These are phyloP conservation scores for Rhododendron vialii DNA, from an alignment of 148 eudicot species.

Conservation along the genomic window DNA sequence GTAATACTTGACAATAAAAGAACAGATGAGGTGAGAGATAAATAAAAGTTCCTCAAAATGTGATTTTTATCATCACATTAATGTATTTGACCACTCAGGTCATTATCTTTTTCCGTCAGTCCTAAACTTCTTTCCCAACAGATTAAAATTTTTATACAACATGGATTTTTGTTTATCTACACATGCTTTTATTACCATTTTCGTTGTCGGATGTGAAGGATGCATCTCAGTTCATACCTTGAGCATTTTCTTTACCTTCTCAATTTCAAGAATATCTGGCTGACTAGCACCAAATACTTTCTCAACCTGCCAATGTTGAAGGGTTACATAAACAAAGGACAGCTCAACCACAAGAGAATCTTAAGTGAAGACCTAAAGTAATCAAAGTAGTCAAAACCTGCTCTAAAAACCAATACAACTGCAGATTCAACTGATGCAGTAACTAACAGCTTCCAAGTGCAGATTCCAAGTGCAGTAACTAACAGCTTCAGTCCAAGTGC, in stretches of 20 bases:
- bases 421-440: too few species aligned
- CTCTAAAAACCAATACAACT: too few species aligned
- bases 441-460: too few species aligned
- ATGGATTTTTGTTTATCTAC: not conserved
- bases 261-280: conserved; percentile 73
- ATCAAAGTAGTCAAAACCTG: not conserved
- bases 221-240: conserved; percentile 38
- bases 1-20: not conserved
- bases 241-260: conserved; percentile 78
- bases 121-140: not conserved
- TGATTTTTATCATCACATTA: not conserved
- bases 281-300: conserved; percentile 63
- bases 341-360: not conserved
- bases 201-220: conserved; percentile 42
- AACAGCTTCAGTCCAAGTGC: too few species aligned
- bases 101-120: too few species aligned
- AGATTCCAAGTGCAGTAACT: too few species aligned
- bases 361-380: not conserved
- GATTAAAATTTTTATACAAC: not conserved
- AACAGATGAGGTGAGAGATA: not conserved
- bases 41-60: not conserved
- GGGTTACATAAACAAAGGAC: not conserved
- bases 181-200: conserved; percentile 41
- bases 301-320: conserved; percentile 58
- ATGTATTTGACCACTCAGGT: too few species aligned